phyloP scores from a whole-genome alignment of 768 basidiomycete genomes.

The Scleroderma citrinum region DNA sequence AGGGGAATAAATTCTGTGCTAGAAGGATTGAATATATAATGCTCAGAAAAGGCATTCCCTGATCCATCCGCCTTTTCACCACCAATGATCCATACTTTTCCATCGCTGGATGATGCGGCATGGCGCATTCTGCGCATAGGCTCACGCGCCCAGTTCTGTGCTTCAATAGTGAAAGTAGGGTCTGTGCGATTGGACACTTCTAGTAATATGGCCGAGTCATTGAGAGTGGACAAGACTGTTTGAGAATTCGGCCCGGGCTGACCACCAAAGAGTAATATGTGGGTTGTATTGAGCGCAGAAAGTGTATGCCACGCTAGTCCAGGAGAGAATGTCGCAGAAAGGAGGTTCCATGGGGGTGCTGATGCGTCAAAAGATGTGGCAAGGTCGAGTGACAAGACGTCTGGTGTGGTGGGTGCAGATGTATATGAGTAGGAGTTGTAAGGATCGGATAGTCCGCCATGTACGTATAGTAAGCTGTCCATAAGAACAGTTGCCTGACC shows the following conservation, averaged over 20 bases:
- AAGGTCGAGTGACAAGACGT: slow-evolving; percentile 66
- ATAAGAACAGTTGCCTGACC: slow-evolving; percentile 65
- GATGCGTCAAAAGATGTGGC: slow-evolving; percentile 50
- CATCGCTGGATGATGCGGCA: slow-evolving; percentile 46
- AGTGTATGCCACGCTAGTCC: slow-evolving; percentile 76
- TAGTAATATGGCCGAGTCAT: slow-evolving; percentile 63
- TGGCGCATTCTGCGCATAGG: slow-evolving; percentile 78
- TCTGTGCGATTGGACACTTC: slow-evolving; percentile 32
- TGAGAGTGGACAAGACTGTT: slow-evolving; percentile 40
- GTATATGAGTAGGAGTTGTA: slow-evolving; percentile 65
- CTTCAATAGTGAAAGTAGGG: slow-evolving; percentile 44
- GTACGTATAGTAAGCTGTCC: slow-evolving; percentile 57
- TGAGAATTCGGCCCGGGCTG: slow-evolving; percentile 55
- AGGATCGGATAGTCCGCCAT: slow-evolving; percentile 77
- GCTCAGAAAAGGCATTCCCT: slow-evolving; percentile 50
- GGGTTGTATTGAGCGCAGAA: slow-evolving; percentile 52
- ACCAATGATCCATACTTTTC: slow-evolving; percentile 65
- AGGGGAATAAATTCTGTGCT: slow-evolving; percentile 48
- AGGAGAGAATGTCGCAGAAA: slow-evolving; percentile 48
- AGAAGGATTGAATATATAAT: slow-evolving; percentile 55
- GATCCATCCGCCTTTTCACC: slow-evolving; percentile 84
- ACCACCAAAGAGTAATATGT: slow-evolving; percentile 70
- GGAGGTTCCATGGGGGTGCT: slow-evolving; percentile 63
- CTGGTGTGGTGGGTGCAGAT: slow-evolving; percentile 66
- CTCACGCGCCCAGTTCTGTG: slow-evolving; percentile 52